Evolutionary conservation across 306 rosid species (phyloP), one percentile per base, ranked within the genome.

Genomic region (Rosa multiflora): DNA sequence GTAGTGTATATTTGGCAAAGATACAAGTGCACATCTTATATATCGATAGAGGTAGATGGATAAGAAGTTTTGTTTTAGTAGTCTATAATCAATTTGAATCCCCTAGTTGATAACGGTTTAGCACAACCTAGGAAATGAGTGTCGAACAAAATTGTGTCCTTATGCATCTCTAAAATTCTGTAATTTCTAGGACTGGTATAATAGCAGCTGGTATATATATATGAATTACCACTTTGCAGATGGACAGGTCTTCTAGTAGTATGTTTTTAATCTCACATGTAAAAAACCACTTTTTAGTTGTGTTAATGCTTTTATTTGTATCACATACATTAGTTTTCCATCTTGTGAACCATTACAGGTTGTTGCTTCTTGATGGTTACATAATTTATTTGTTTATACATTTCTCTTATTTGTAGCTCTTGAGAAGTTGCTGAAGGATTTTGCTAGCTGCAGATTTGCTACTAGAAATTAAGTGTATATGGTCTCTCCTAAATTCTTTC

Each of bases 341-440:
- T 32, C 17, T 12, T 11, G 13, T 37, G 64, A 56, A 53, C 37
- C 4, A 37, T 15, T 40, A 6, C 7, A 56, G 68, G n/a, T 43
- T 74, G 21, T 49, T 58, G 11, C 10, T 40, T 0, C 3, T 40
- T 18, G 40, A 74, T 58, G 63, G 21, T 29, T 11, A 8, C 64
- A 20, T 10, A 8, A 8, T 12, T 67, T 49, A 7, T 23, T 53
- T 46, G 58, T 52, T 17, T 52, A 39, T 46, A 37, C 29, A 46
- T 83, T 59, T 72, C 61, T 72, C 58, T 61, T 10, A 47, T 76
- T 32, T 83, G 73, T 77, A 87, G 90, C 82, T 81, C 87, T 85
- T 40, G 90, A 87, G 80, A 85, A 66, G 68, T 72, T 85, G 59
- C 74, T 80, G 79, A 80, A 87, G 85, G 78, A 85, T 68, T 66